Evolutionary conservation across 768 basidiomycete genomes (phyloP), one percentile per base, ranked within the genome.

Genomic region (Mycena chlorophos): DNA sequence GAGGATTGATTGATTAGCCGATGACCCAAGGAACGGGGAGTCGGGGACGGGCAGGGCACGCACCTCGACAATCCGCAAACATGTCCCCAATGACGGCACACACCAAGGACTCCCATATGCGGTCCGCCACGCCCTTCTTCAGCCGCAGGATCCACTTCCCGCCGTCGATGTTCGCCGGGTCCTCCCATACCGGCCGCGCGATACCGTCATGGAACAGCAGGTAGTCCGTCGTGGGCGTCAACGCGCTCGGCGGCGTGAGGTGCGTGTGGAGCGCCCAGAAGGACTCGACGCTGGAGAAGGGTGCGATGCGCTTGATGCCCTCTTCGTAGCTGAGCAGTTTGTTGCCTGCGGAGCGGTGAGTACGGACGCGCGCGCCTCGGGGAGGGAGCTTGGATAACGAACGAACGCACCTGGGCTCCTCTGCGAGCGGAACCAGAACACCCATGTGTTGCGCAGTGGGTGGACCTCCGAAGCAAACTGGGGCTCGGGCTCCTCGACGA

Each of bases 121-220:
- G 85, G 72, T 96, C 94, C 3, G 91, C 85, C 30, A 95, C 80
- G 40, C 93, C 93, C 68, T 98, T 97, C 63, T 86, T 84, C 46
- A 98, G 80, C 51, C 96, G 89, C 55, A 98, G 81, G 49, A 96
- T 96, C 90, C 94, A 98, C 71, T 95, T 96, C 3, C 94, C 95
- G 25, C 95, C 95, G 16, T 84, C 69, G 47, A 85, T 70, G 69
- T 97, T 97, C 53, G 93, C 76, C 14, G 93, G 89, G 70, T 97
- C 94, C 69, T 98, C 96, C 96, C 96, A 98, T 2, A 96, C 89
- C 1, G 96, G 95, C 39, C 92, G 81, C 22, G 88, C 86, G 54
- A 98, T 79, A 37, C 86, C 87, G 2, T 84, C 77, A 63, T 94
- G 91, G 76, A 98, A 97, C 60, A 97, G 81, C 28, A 98, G 85